Evolutionary conservation across 1,284 basidiomycete species (phyloP), one percentile per base, ranked within the genome.

Genomic region (Boletellus sp.): DNA sequence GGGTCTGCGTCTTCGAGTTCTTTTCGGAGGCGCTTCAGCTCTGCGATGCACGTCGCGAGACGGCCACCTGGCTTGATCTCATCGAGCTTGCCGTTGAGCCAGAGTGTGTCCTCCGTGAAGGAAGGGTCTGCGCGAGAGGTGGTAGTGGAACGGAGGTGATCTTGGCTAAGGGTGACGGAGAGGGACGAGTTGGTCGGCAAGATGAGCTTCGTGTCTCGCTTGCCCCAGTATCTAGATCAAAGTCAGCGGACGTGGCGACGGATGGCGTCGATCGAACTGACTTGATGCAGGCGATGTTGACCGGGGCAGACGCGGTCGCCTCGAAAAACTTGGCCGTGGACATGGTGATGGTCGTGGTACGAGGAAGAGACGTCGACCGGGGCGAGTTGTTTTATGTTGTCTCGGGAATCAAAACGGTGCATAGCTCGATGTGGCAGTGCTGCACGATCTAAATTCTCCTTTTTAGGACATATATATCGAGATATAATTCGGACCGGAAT

Each of bases 231-330:
- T 69, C 93, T 94, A 62, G 47, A 54, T 48, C 35, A 40, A 53
- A 62, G 38, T 66, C 44, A 70, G 61, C 26, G 30, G 30, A 38
- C 35, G 51, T 57, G 5, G n/a, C 56, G 44, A 58, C 60, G 24
- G 39, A 49, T 5, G 21, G 26, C 21, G n/a, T 26, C 26, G 51
- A 47, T 52, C 42, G 19, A 52, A 51, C 82, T 64, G 57, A 93
- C 92, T 97, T 97, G 77, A 97, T 95, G 69, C 90, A 91, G 26
- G 94, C 94, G 64, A 97, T 97, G 74, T 97, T 97, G 58, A 97
- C 93, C 4, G 94, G 94, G 1, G 94, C 94, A 53, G 93, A 90
- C 12, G 86, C 86, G 19, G 94, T 97, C 7, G 93, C 93, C 76
- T 93, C 85, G 75, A 61, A 64, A 16, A 85, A 4, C 12, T 32